These are phyloP conservation scores for Aristolochia californica DNA, from an alignment of 164 flowering plant species.

Conservation along the genomic window DNA sequence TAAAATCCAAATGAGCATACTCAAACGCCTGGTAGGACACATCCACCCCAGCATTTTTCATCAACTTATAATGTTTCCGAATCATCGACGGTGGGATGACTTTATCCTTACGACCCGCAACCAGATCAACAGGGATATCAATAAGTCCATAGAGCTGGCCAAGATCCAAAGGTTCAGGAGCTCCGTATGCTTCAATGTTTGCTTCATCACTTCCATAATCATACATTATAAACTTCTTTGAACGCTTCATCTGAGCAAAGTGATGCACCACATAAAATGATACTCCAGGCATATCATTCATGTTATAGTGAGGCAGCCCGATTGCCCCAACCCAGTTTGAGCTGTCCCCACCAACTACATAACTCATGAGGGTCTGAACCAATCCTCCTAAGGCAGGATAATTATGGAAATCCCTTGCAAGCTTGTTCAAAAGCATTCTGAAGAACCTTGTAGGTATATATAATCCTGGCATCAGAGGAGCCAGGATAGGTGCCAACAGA, in stretches of 20 bases:
- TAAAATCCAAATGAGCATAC: slow-evolving; percentile 93
- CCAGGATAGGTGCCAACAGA: slow-evolving; percentile 49
- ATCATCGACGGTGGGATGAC: slow-evolving; percentile 83
- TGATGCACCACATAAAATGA: slow-evolving; percentile 74
- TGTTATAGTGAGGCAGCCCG: slow-evolving; percentile 85
- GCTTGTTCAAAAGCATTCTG: slow-evolving; percentile 89
- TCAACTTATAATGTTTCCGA: slow-evolving; percentile 59
- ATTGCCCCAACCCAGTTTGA: slow-evolving; percentile 95
- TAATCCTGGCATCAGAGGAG: slow-evolving; percentile 62
- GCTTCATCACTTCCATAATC: slow-evolving; percentile 65
- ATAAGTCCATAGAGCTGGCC: slow-evolving; percentile 67
- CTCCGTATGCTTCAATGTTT: slow-evolving; percentile 63
- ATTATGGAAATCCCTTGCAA: slow-evolving; percentile 88
- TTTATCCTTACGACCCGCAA: slow-evolving; percentile 80
- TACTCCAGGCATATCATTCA: slow-evolving; percentile 97
- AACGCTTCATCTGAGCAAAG: slow-evolving; percentile 79
- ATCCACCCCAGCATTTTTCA: slow-evolving; percentile 61
- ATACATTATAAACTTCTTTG: slow-evolving; percentile 63
- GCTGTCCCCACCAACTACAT: slow-evolving; percentile 92
- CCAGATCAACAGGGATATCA: slow-evolving; percentile 82
- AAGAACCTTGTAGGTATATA: slow-evolving; percentile 94
- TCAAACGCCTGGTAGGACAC: slow-evolving; percentile 70
- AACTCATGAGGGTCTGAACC: slow-evolving; percentile 91
- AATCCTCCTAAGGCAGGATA: slow-evolving; percentile 96
- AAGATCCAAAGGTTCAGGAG: slow-evolving; percentile 71